phyloP scores from a whole-genome alignment of 78 protist genomes.

The Pigoraptor vietnamica region DNA sequence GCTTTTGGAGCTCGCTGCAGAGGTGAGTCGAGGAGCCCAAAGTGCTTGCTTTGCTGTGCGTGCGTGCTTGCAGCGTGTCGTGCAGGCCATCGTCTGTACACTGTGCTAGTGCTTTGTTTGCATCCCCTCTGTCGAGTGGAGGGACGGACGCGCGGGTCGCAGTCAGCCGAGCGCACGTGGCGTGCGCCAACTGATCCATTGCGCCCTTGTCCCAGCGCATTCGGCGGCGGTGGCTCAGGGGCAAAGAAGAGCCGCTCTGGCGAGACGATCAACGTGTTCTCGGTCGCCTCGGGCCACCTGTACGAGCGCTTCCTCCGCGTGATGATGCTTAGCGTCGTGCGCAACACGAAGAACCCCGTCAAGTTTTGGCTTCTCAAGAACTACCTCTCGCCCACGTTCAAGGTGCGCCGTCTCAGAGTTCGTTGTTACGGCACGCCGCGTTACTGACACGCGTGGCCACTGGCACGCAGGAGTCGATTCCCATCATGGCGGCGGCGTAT shows the following conservation, averaged over 20 bases:
- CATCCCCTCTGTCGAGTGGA: too few species aligned
- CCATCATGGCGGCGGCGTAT: constrained; percentile 45
- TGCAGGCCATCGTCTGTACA: too few species aligned
- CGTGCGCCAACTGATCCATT: neutral
- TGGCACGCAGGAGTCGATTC: constrained; percentile 33
- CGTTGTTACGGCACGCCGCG: neutral
- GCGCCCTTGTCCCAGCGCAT: neutral
- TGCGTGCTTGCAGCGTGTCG: too few species aligned
- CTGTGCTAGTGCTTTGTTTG: too few species aligned
- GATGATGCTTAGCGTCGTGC: constrained; percentile 87
- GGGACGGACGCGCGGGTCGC: too few species aligned
- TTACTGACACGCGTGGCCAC: too few species aligned
- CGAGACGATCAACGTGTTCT: constrained; percentile 83
- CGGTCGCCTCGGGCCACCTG: constrained; percentile 94
- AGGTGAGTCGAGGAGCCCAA: too few species aligned
- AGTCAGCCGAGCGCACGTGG: neutral
- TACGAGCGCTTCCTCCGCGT: constrained; percentile 93
- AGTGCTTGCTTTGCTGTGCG: too few species aligned
- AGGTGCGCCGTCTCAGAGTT: constrained; percentile 2
- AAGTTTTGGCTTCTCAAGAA: constrained; percentile 93
- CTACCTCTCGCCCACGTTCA: constrained; percentile 84
- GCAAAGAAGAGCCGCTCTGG: neutral
- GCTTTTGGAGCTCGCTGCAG: too few species aligned
- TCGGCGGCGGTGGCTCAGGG: neutral
- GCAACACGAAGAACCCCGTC: constrained; percentile 63